phyloP scores from a whole-genome alignment of 208 protist species.

The Entamoeba nuttalli region DNA sequence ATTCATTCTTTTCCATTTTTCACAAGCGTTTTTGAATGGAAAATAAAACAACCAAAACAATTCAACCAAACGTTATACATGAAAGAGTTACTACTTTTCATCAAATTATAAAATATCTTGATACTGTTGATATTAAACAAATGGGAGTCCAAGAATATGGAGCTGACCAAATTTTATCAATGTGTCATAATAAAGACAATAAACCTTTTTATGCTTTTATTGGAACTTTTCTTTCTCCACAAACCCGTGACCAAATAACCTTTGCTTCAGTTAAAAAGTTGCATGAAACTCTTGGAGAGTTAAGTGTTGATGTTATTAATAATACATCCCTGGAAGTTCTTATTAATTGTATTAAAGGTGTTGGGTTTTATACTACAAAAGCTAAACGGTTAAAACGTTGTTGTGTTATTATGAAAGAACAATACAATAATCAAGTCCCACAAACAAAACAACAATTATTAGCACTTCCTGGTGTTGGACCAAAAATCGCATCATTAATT shows the following conservation, averaged over 20 bases:
- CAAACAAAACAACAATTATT: not conserved
- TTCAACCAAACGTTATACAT: not conserved
- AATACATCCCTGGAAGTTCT: not conserved
- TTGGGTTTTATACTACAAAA: not conserved
- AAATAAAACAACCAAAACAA: too few relatives aligned
- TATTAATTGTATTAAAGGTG: not conserved
- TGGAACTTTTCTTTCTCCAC: not conserved
- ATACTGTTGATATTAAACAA: not conserved
- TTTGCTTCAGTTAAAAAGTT: not conserved
- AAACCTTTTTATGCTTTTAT: not conserved
- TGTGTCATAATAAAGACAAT: not conserved
- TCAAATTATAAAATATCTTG: not conserved
- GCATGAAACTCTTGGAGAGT: not conserved
- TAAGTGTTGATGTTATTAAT: not conserved
- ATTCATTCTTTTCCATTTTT: not conserved
- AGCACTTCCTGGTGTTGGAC: not conserved
- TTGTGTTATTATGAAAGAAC: not conserved
- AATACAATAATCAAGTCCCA: not conserved
- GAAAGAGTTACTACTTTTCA: not conserved
- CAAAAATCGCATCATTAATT: not conserved
- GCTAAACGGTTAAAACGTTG: not conserved
- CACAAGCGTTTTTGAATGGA: too few relatives aligned
- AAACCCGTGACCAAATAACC: not conserved
- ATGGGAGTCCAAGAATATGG: not conserved
- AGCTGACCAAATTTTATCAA: not conserved